Evolutionary conservation across 208 protist genomes (phyloP), one percentile per base, ranked within the genome.

Genomic region (Leishmania lainsoni): DNA sequence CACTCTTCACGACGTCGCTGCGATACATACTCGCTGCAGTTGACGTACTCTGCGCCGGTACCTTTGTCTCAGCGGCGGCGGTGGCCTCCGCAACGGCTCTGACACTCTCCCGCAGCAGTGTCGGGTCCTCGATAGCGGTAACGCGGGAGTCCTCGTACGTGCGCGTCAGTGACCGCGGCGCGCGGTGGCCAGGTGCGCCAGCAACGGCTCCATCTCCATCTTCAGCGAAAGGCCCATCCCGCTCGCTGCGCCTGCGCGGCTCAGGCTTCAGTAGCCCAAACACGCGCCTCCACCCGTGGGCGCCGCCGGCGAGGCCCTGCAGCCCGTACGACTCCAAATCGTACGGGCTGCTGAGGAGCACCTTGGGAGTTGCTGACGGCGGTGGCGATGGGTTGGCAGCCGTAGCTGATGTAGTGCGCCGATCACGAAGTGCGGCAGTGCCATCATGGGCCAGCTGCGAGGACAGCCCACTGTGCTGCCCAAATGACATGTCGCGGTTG

Each of bases 221-320:
- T 0, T 22, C 42, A 65, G 16, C 9, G 32, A 22, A 32, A 5
- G 45, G 16, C 17, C 14, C 35, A 29, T 39, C 45, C 17, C 16
- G 5, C 42, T 17, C 39, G 75, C 22, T 26, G 17, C 75, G 12
- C 75, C 6, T 16, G 59, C 39, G 58, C 58, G 58, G 22, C 56
- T 78, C 39, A 32, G 75, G n/a, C 35, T 78, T 63, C 42, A 89
- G 76, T 9, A 90, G 81, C 35, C 86, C 87, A 74, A 83, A 88
- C 22, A 87, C 85, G 45, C 87, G 87, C 69, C 51, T 81, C 87
- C 87, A 90, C 35, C 87, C 87, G 79, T 90, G 87, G 6, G 87
- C 83, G 16, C 87, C 87, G 35, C 63, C 76, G 12, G 87, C 83
- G 29, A 90, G 56, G 56, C 87, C 87, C 5, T 70, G 72, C 29